These are phyloP conservation scores for Diaporthe citrichinensis DNA, from an alignment of 2,329 filamentous ascomycete species.

Conservation along the genomic window DNA sequence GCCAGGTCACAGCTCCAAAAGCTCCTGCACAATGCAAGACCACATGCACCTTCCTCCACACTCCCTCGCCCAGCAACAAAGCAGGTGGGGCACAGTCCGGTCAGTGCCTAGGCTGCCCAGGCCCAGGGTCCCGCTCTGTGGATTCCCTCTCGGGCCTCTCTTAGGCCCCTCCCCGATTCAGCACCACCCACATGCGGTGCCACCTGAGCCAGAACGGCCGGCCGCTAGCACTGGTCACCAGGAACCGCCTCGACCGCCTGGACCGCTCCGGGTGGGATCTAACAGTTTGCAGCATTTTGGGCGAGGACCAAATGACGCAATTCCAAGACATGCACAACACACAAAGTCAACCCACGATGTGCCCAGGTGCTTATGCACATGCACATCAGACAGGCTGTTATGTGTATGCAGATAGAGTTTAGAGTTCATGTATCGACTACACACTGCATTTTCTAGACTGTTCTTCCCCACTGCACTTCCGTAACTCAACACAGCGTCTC, in stretches of 20 bases:
- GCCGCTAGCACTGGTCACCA: slow-evolving; percentile 11
- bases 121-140: not conserved
- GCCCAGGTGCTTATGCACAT: not conserved
- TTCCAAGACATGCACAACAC: not conserved
- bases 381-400: not conserved
- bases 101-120: not conserved
- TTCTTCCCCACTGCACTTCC: not conserved
- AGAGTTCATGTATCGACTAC: not conserved
- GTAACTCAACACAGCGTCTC: not conserved
- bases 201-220: not conserved
- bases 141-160: not conserved
- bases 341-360: not conserved
- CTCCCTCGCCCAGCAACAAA: not conserved
- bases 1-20: slow-evolving; percentile 8
- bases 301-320: slow-evolving; percentile 13
- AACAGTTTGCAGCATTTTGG: slow-evolving; percentile 6
- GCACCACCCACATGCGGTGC: slow-evolving; percentile 1
- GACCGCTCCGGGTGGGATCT: not conserved
- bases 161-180: not conserved
- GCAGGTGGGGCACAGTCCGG: slow-evolving; percentile 19
- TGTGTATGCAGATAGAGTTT: not conserved
- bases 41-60: slow-evolving; percentile 12
- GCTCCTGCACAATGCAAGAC: not conserved
- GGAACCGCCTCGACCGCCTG: not conserved
- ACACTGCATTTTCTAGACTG: not conserved